A percentile compares a stretch with the other conserved stretches of the same genome.
phyloP scores from a whole-genome alignment of 768 basidiomycete species.

The Phlebiopsis gigantea region DNA sequence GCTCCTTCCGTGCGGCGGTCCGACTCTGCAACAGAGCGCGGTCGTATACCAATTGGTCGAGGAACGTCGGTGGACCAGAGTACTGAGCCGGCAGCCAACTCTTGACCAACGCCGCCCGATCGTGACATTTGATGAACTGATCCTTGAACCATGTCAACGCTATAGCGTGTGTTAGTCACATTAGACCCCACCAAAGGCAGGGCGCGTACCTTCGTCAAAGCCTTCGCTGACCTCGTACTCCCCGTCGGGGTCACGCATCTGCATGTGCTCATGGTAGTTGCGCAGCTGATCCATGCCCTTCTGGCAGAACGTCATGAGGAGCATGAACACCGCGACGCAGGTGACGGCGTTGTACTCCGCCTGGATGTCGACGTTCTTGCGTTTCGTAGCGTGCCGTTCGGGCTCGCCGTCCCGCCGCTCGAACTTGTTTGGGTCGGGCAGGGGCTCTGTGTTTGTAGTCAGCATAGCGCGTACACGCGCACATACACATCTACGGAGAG shows the following conservation, averaged over 20 bases:
- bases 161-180: constrained; percentile 26
- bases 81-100: constrained; percentile 84
- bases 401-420: constrained; percentile 63
- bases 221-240: constrained; percentile 74
- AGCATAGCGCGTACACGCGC: constrained; percentile 9
- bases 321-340: constrained; percentile 84
- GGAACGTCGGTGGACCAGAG: constrained; percentile 73
- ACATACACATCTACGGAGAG: constrained; percentile 1
- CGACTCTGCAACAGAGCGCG: constrained; percentile 85
- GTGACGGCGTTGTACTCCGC: constrained; percentile 82
- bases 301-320: constrained; percentile 88
- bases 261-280: constrained; percentile 75
- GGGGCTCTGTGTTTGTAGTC: constrained; percentile 50
- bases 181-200: constrained; percentile 10
- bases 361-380: constrained; percentile 72
- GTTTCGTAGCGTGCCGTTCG: constrained; percentile 60
- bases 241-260: constrained; percentile 73
- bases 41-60: constrained; percentile 92
- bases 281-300: constrained; percentile 85
- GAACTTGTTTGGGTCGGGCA: constrained; percentile 78
- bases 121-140: constrained; percentile 91
- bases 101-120: constrained; percentile 84
- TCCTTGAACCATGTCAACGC: constrained; percentile 88
- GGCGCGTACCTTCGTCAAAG: constrained; percentile 73
- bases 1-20: constrained; percentile 86